A percentile compares a stretch with the other conserved stretches of the same genome.
phyloP scores from a whole-genome alignment of 495 filamentous ascomycete genomes.

The Aspergillus heteromorphus region DNA sequence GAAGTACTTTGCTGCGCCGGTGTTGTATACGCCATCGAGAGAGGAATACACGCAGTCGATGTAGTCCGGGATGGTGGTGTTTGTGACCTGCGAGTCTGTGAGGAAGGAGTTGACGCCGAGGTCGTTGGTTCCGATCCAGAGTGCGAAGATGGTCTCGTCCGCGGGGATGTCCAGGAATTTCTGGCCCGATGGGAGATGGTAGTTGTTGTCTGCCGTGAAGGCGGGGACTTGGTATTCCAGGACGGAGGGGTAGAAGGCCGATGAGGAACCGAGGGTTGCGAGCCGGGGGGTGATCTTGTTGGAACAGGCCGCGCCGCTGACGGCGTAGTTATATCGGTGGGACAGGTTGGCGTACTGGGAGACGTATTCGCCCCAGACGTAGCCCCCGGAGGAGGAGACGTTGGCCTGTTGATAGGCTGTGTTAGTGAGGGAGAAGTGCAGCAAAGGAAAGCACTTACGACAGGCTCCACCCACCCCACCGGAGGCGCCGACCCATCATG shows the following conservation, averaged over 20 bases:
- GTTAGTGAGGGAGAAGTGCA: not conserved
- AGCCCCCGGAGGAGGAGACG: conserved; percentile 55
- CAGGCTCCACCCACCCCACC: conserved; percentile 45
- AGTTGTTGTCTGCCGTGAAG: conserved; percentile 56
- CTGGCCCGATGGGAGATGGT: conserved; percentile 29
- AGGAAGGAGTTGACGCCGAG: conserved; percentile 59
- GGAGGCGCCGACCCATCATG: conserved; percentile 57
- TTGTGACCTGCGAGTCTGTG: conserved; percentile 52
- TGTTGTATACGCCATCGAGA: conserved; percentile 54
- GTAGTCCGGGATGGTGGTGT: conserved; percentile 56
- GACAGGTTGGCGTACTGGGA: conserved; percentile 47
- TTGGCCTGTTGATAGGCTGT: conserved; percentile 22
- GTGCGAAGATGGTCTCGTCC: conserved; percentile 60
- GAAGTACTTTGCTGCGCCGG: conserved; percentile 58
- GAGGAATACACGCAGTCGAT: conserved; percentile 57
- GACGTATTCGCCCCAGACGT: conserved; percentile 62
- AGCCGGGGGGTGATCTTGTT: conserved; percentile 56
- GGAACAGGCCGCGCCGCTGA: conserved; percentile 63
- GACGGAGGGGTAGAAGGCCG: conserved; percentile 53
- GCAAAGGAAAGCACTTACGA: conserved; percentile 23
- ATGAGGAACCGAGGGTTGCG: no score
- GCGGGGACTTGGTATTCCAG: conserved; percentile 63
- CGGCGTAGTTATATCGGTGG: conserved; percentile 65
- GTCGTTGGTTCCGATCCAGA: conserved; percentile 81
- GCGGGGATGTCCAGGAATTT: conserved; percentile 46